Evolutionary conservation across 306 rosid genomes (phyloP), one percentile per base, ranked within the genome.

Genomic region (Rubus idaeus): DNA sequence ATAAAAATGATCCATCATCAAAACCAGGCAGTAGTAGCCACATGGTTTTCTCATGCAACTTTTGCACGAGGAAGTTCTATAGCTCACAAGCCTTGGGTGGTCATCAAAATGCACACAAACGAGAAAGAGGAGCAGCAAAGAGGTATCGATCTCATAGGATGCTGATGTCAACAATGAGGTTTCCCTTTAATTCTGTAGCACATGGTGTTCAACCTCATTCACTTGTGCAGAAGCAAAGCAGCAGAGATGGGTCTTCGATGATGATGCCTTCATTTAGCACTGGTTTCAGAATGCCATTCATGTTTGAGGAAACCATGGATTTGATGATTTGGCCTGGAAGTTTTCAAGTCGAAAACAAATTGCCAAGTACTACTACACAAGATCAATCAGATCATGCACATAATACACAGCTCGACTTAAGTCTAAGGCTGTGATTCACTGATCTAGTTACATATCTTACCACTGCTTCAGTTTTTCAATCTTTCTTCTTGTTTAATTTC

Each of bases 81-180:
- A 90, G 88, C 50, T 90, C 96, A 63, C 96, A 88, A 73, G 96
- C 92, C 39, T 80, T 90, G 47, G 92, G 96, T 18, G 96, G 96
- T 68, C 96, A 90, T 84, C 96, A 90, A 73, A 90, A 90, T 77
- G 96, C 96, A 63, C 92, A 90, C 84, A 90, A 88, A 74, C 86
- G 89, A 68, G 96, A 90, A 73, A 84, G 96, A 83, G 90, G 89
- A 78, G 89, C 87, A 8, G 89, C 89, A 11, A 88, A 85, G 61
- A 84, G 88, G 64, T 76, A 70, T 74, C 82, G 84, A 52, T 82
- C 91, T 76, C 87, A 80, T 30, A 86, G 75, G 75, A 74, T 77
- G 84, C 79, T 75, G 88, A 79, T 74, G 64, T 41, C 79, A 53
- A 17, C 89, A 64, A 76, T 73, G 63, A 82, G 84, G 18, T 75